Evolutionary conservation across 208 protist genomes (phyloP).

Genomic region (Spongospora subterranea): DNA sequence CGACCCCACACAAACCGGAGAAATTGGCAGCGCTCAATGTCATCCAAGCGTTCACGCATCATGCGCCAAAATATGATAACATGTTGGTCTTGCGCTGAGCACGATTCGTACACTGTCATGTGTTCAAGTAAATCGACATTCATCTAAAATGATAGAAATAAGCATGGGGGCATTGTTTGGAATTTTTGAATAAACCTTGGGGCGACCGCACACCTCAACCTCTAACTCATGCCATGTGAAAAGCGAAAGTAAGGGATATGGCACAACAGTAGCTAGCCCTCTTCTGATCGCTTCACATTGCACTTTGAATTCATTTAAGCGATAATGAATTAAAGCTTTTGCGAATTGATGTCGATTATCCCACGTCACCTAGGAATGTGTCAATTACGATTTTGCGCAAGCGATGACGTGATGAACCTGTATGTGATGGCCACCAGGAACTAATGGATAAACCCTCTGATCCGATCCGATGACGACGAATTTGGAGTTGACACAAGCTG

Average conservation of each 20-base stretch:
- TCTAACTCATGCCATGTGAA: constrained; percentile 71
- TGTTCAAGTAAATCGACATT: constrained; percentile 67
- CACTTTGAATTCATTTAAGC: constrained; percentile 63
- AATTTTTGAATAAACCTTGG: not conserved
- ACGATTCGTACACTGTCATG: constrained; percentile 63
- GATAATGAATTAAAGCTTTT: constrained; percentile 37
- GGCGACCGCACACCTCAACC: constrained; percentile 64
- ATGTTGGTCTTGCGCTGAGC: constrained; percentile 9
- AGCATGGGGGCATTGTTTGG: not conserved
- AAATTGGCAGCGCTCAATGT: constrained; percentile 62
- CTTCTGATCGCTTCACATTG: constrained; percentile 66
- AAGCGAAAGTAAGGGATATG: constrained; percentile 62
- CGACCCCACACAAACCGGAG: constrained; percentile 71
- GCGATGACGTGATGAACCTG: not conserved
- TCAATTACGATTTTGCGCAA: not conserved
- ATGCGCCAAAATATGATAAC: constrained; percentile 66
- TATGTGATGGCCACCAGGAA: constrained; percentile 16
- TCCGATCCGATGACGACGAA: constrained; percentile 59
- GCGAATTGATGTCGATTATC: constrained; percentile 62
- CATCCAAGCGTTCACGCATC: constrained; percentile 50
- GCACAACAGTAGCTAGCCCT: constrained; percentile 64
- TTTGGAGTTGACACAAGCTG: constrained; percentile 54
- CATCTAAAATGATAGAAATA: constrained; percentile 28
- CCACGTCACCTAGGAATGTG: constrained; percentile 49
- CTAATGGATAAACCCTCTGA: constrained; percentile 47